phyloP scores from a whole-genome alignment of 139 green algal genomes.

The Marvania coccoides region DNA sequence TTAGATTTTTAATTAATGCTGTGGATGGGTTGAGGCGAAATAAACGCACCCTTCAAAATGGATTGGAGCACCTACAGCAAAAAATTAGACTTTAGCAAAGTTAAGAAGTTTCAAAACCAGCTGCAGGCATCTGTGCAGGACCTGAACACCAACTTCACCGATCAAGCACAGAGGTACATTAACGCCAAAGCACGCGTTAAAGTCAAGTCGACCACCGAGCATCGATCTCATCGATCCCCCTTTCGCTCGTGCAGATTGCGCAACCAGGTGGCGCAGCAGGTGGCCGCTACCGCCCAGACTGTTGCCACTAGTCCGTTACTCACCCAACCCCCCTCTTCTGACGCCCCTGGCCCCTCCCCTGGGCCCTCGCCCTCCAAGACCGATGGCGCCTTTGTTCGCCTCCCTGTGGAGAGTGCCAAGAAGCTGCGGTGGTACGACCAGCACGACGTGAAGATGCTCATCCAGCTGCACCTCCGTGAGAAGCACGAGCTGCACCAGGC shows the following conservation, averaged over 20 bases:
- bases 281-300: neutral
- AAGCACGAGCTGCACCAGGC: constrained; percentile 29
- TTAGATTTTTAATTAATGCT: no score
- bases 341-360: neutral
- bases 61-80: no score
- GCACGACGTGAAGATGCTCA: constrained; percentile 19
- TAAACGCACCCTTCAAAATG: no score
- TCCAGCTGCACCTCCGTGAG: constrained; percentile 28
- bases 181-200: no score
- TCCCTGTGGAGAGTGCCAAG: constrained; percentile 31
- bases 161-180: no score
- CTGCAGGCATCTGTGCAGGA: constrained; percentile 12
- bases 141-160: constrained; percentile 13
- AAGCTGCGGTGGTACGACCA: constrained; percentile 28
- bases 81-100: neutral
- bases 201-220: no score
- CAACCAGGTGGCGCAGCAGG: neutral
- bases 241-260: no score
- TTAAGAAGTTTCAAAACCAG: constrained; percentile 10
- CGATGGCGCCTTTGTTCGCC: constrained; percentile 1
- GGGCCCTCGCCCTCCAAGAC: neutral
- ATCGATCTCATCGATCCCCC: no score
- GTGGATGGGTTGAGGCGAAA: no score
- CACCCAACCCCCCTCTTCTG: neutral
- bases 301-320: no score